These are phyloP conservation scores for Colletotrichum brevisporum DNA, from an alignment of 2,329 filamentous ascomycete species.

Conservation along the genomic window DNA sequence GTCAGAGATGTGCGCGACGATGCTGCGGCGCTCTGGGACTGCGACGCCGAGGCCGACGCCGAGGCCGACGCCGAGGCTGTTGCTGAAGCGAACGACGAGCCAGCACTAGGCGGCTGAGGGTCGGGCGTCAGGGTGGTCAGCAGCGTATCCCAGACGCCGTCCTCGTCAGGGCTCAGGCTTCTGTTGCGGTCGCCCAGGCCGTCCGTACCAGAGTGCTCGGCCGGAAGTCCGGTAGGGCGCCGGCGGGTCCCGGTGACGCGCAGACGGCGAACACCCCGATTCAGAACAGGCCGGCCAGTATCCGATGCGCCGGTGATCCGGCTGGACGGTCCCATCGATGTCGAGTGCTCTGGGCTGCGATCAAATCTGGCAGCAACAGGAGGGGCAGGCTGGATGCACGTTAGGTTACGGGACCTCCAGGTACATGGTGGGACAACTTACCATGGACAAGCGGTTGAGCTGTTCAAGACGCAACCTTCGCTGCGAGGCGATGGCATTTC, in stretches of 20 bases:
- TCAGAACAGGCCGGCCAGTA: neutral
- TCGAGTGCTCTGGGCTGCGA: slow-evolving; percentile 39
- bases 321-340: slow-evolving; percentile 12
- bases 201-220: slow-evolving; percentile 60
- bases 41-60: slow-evolving; percentile 48
- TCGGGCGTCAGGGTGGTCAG: slow-evolving; percentile 86
- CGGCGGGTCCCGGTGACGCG: neutral
- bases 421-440: neutral
- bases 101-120: slow-evolving; percentile 81
- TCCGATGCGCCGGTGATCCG: slow-evolving; percentile 7
- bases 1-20: slow-evolving; percentile 65
- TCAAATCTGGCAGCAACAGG: slow-evolving; percentile 42
- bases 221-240: slow-evolving; percentile 19
- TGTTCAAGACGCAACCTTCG: slow-evolving; percentile 26
- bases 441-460: slow-evolving; percentile 37
- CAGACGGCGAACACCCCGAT: neutral
- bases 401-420: slow-evolving; percentile 1
- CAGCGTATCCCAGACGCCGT: slow-evolving; percentile 83
- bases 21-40: slow-evolving; percentile 57
- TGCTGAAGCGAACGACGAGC: slow-evolving; percentile 85
- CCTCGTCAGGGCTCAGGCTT: slow-evolving; percentile 81
- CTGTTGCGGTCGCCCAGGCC: slow-evolving; percentile 88
- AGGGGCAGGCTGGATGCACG: slow-evolving; percentile 28
- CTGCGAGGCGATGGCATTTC: neutral
- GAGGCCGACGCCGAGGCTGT: slow-evolving; percentile 64